Evolutionary conservation across 2,329 filamentous ascomycete species (phyloP), one percentile per base, ranked within the genome.

Genomic region (Dothistroma pini): DNA sequence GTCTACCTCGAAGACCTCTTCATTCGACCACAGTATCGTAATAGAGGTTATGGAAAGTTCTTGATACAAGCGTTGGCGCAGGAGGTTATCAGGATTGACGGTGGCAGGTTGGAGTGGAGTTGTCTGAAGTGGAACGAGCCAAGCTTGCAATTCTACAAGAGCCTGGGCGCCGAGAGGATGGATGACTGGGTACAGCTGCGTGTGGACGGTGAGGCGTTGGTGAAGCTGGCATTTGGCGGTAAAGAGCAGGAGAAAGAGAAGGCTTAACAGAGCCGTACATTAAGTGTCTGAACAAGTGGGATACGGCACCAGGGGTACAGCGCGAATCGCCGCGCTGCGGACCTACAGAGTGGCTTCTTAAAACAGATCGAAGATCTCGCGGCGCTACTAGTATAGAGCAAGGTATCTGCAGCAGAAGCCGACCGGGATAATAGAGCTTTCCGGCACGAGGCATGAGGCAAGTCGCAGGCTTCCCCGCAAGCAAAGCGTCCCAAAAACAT

Each of bases 1-100:
- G 89, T 99, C 71, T 96, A 96, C 75, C 86, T 97, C 41, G 93
- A 97, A 75, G 93, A 97, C 72, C 80, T 97, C n/a, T 96, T 88
- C 71, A 91, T 99, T 47, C 82, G 86, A 68, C 83, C 86, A 0
- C 78, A 79, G 50, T 86, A 89, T 69, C 82, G 95, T 4, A 87
- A 87, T 35, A 85, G 84, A 63, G 93, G 93, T 0, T 96, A 93
- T 72, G 93, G 93, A 44, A 89, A 88, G 76, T 79, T 81, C 69
- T 75, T 97, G 72, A 80, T 97, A 54, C 84, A 84, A 63, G 85
- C 86, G 67, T 78, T 97, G 72, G 93, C 93, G n/a, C 85, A 84
- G 71, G 90, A 96, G 78, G 87, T 91, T 2, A 72, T 89, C 57
- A 82, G 83, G 57, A 88, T 93, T 66, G 81, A 84, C 2, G 92